phyloP scores from a whole-genome alignment of 225 moss, liverwort and hornwort genomes.

The Sphagnum tenellum region DNA sequence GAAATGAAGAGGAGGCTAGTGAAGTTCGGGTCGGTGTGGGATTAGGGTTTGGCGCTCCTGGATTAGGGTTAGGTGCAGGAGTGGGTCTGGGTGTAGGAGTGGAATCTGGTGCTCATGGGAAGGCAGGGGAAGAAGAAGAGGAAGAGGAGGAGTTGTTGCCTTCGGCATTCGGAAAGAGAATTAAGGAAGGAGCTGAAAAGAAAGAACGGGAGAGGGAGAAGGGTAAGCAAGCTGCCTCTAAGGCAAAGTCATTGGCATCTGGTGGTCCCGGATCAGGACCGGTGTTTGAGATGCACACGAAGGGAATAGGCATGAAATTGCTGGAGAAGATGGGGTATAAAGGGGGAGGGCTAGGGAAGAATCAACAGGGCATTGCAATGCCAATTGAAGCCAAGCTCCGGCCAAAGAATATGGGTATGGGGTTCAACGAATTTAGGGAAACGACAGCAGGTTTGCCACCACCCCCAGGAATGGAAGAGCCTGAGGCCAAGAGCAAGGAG shows the following conservation, averaged over 20 bases:
- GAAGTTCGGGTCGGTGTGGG: conserved; percentile 28
- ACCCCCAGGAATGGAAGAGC: conserved; percentile 48
- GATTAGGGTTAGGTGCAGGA: conserved; percentile 10
- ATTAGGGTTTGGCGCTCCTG: conserved; percentile 41
- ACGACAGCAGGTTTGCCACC: conserved; percentile 53
- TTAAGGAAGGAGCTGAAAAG: conserved; percentile 76
- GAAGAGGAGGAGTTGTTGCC: conserved; percentile 69
- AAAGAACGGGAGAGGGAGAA: conserved; percentile 74
- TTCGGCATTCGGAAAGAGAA: conserved; percentile 86
- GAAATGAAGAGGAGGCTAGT: conserved; percentile 36
- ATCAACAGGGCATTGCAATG: conserved; percentile 77
- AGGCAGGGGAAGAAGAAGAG: conserved; percentile 25
- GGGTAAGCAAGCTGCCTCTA: conserved; percentile 48
- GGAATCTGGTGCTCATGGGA: conserved; percentile 20
- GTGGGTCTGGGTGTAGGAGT: conserved; percentile 25
- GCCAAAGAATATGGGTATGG: conserved; percentile 98
- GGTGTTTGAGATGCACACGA: conserved; percentile 64
- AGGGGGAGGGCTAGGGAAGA: conserved; percentile 91
- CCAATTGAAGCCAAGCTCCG: conserved; percentile 79
- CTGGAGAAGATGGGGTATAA: conserved; percentile 98
- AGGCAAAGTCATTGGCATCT: conserved; percentile 26
- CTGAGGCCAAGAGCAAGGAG: conserved; percentile 38
- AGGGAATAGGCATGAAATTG: conserved; percentile 75
- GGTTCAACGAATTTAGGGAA: conserved; percentile 87
- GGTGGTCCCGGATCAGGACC: conserved; percentile 31